A percentile compares a stretch with the other conserved stretches of the same genome.
phyloP scores from a whole-genome alignment of 192 early-diverging fungal genomes.

The Podila epicladia region DNA sequence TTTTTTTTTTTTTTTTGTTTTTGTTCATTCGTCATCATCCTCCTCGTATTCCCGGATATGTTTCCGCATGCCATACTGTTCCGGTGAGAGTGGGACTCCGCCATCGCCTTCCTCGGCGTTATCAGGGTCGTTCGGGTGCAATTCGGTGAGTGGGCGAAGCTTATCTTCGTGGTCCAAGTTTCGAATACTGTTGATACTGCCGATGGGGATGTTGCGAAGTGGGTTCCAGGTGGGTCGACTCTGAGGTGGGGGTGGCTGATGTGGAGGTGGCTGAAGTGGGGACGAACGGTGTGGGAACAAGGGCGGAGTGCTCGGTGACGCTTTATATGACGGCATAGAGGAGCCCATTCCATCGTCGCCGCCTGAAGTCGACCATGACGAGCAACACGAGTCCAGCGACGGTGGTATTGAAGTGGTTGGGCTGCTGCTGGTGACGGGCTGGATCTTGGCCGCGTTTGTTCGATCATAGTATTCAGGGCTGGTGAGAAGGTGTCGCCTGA shows the following conservation, averaged over 20 bases:
- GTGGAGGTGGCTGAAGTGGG: too few relatives aligned
- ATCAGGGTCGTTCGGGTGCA: conserved; percentile 1
- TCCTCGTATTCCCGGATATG: conserved; percentile 9
- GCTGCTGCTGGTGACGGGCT: not conserved
- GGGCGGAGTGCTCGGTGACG: too few relatives aligned
- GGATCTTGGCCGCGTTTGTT: not conserved
- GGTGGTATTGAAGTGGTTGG: too few relatives aligned
- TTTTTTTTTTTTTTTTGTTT: too few relatives aligned
- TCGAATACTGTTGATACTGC: conserved; percentile 33
- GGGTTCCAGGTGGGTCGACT: not conserved
- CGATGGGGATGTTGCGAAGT: conserved; percentile 16
- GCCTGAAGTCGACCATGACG: not conserved
- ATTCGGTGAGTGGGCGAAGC: conserved; percentile 20
- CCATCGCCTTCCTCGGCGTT: conserved; percentile 10
- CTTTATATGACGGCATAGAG: too few relatives aligned
- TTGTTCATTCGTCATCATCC: not conserved
- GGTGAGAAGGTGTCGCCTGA: conserved; percentile 12
- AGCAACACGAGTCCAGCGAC: not conserved
- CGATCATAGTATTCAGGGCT: not conserved
- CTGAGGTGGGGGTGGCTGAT: too few relatives aligned
- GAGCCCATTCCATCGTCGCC: too few relatives aligned
- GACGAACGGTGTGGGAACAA: too few relatives aligned
- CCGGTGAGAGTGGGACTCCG: conserved; percentile 6
- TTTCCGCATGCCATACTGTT: conserved; percentile 14
- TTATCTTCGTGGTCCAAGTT: conserved; percentile 25